Base-by-base conservation (phyloP, 1,284 basidiomycete species). In the Somion occarium region DNA sequence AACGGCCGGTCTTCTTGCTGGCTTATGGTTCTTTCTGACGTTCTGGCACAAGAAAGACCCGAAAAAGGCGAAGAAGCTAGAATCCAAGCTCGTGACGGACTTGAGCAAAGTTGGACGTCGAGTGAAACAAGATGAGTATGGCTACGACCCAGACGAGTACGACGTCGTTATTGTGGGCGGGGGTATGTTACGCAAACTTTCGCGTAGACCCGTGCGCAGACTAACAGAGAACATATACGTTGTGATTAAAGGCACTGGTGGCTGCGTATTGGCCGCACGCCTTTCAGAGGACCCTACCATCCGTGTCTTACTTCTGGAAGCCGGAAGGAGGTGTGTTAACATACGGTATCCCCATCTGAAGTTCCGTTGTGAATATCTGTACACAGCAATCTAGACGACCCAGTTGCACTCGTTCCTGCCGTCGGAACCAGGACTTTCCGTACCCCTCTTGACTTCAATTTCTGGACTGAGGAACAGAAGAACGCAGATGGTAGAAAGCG, bases 121-220 rank as follows among this genome's bases (percentile, higher is more conserved):
- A 13, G 47, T 49, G 23, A 41, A 49, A 20, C 43, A 25, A 11
- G 44, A 41, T 5, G 41, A 45, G 24, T 26, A 48, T 38, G 46
- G 47, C 15, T 47, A 42, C 26, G 41, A 41, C 19, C 52, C 53
- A 38, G 67, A 71, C 49, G 75, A 78, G 51, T 85, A 76, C 55
- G 84, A 88, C 64, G 69, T 85, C 18, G 74, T 88, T 46, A 67
- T 86, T 45, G 73, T 82, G 37, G 83, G 83, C 19, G 83, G 83
- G 68, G 83, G 83, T 82, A 55, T 34, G 68, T 57, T 19, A 4
- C 3, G 5, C 13, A n/a, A 22, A 23, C 26, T 20, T 9, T 22
- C 18, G 38, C 3, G n/a, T n/a, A n/a, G n/a, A n/a, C n/a, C n/a
- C 13, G n/a, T 3, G 26, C n/a, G 20, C 3, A 18, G 26, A 7